Base-by-base conservation (phyloP, 2,329 filamentous ascomycete genomes). In the Tetracladium maxilliforme region DNA sequence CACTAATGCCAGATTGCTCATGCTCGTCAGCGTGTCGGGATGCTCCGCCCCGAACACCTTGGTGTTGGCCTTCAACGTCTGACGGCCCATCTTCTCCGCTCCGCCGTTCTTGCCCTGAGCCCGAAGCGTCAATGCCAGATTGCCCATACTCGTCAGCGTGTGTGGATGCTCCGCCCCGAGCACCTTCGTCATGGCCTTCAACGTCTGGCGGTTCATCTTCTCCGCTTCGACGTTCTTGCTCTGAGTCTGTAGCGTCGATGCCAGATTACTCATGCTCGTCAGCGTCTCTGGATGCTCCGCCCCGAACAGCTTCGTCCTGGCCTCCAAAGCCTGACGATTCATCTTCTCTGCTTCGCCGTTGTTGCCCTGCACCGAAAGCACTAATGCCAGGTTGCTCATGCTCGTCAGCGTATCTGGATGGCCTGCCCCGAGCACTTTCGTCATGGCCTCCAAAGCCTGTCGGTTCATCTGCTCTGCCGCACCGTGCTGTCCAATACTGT, bases 261-360 rank as follows among this genome's bases (percentile, higher is more conserved):
- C 30, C 9, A 36, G 24, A 19, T 33, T 29, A 13, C 25, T 25
- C 13, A 33, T 20, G 12, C 22, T 30, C 14, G 7, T n/a, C 21
- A 38, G 20, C 3, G 33, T 33, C 14, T 30, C 28, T 16, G 27
- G 29, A 17, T 37, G 35, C 16, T 34, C 29, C 10, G 24, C 16
- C 8, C 33, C 33, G 13, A 36, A 28, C 7, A 25, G 16, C 10
- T 23, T 28, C 16, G 15, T 22, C 6, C 13, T 22, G 3, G 11
- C 16, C 10, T 25, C 10, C 13, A 41, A 18, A 10, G 21, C 20
- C 15, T 32, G 28, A 16, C 21, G 21, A 23, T 33, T 15, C 6
- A 36, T 28, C 20, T 29, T 14, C 22, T 37, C 33, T 15, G 37
- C 39, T 25, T 39, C 31, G 12, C 32, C 4, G 15, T 35, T 32